phyloP scores from a whole-genome alignment of 2,329 filamentous ascomycete genomes.

The Aureobasidium mangrovei region DNA sequence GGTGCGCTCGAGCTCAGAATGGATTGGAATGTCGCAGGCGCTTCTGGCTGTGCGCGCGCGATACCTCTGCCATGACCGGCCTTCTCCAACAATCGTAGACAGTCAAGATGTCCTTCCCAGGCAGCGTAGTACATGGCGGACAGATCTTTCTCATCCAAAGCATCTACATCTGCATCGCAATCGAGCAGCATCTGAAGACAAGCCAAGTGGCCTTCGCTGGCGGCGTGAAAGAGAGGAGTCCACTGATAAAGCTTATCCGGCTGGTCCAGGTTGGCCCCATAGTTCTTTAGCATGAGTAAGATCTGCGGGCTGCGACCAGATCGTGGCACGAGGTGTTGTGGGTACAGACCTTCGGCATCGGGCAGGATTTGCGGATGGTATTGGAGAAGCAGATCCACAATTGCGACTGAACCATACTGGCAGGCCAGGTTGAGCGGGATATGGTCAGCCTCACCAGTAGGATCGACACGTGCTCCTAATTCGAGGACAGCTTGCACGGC shows the following conservation, averaged over 20 bases:
- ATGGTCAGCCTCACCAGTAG: conserved; percentile 77
- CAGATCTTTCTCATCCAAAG: conserved; percentile 83
- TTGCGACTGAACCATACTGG: conserved; percentile 78
- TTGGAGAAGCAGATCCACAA: conserved; percentile 76
- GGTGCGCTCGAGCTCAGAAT: conserved; percentile 24
- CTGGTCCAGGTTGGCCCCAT: conserved; percentile 85
- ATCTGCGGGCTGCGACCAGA: conserved; percentile 75
- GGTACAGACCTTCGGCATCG: conserved; percentile 90
- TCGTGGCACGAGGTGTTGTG: conserved; percentile 91
- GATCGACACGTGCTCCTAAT: conserved; percentile 75
- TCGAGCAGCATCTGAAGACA: conserved; percentile 76
- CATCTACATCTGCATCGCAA: conserved; percentile 66
- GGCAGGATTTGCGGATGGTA: conserved; percentile 75
- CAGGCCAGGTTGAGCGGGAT: conserved; percentile 92
- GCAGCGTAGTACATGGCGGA: conserved; percentile 97
- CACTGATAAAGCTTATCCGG: conserved; percentile 93
- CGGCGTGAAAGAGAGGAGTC: conserved; percentile 93
- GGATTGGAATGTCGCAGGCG: conserved; percentile 23
- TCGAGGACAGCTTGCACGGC: conserved; percentile 73
- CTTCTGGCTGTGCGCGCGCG: conserved; percentile 29
- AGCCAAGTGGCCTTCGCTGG: conserved; percentile 87
- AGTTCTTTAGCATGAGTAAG: conserved; percentile 69
- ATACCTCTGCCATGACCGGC: conserved; percentile 30
- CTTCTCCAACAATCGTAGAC: conserved; percentile 77
- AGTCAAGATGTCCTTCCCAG: conserved; percentile 93